Evolutionary conservation across 164 flowering plant species (phyloP).

Genomic region (Aristolochia fimbriata): DNA sequence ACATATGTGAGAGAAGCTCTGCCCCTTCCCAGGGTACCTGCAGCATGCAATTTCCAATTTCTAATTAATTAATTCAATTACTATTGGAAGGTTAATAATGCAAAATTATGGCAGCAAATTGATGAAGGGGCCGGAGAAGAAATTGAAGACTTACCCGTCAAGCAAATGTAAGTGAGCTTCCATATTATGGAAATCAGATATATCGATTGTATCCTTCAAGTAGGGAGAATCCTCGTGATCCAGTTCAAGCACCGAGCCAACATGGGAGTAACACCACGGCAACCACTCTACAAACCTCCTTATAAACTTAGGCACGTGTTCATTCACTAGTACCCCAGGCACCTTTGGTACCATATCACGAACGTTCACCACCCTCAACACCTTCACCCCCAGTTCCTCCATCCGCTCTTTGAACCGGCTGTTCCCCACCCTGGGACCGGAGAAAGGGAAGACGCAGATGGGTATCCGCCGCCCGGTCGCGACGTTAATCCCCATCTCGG

Average conservation of each 20-base stretch:
- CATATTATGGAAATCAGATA: conserved; percentile 41
- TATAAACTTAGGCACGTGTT: conserved; percentile 37
- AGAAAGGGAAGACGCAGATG: conserved; percentile 14
- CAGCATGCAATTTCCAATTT: background rate
- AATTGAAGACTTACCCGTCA: conserved; percentile 2
- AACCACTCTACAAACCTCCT: conserved; percentile 5
- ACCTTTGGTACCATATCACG: no score
- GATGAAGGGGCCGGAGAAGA: background rate
- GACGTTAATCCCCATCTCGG: conserved; percentile 47
- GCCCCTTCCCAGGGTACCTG: conserved; percentile 3
- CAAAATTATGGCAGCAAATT: background rate
- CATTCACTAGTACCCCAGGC: conserved; percentile 14
- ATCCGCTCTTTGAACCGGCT: no score
- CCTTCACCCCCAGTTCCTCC: no score
- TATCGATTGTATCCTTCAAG: conserved; percentile 14
- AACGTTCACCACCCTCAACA: no score
- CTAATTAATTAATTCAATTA: no score
- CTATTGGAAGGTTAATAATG: background rate
- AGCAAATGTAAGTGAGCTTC: conserved; percentile 36
- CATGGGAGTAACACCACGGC: conserved; percentile 33
- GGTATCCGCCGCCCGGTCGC: conserved; percentile 22
- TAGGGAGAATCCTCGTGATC: conserved; percentile 23
- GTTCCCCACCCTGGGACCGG: no score
- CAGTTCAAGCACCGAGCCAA: conserved; percentile 47
- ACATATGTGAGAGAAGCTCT: background rate